Base-by-base conservation (phyloP, 1,139 yeast genomes). In the Suhomyces bolitotheri region DNA sequence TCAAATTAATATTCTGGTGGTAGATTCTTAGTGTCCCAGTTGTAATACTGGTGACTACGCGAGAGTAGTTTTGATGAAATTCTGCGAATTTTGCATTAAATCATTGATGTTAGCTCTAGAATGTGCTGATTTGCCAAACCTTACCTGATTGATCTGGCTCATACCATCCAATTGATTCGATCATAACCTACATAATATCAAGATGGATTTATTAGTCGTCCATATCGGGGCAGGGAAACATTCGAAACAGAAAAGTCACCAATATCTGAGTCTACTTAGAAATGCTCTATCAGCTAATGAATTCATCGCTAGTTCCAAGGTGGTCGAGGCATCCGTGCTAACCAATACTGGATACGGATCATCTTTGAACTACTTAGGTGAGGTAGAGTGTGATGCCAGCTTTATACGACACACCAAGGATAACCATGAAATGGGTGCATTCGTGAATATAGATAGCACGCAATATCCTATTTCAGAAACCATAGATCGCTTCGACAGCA, bases 291-390 rank as follows among this genome's bases (percentile, higher is more conserved):
- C 20, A 0, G 22, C 38, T 4, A 30, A 40, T 2, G 36, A 38
- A 8, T 36, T 61, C n/a, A 11, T 37, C 1, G 41, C 45, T 4
- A 40, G 53, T 7, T 27, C 46, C 15, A 27, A 51, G 22, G 32
- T 63, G 4, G 51, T 80, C 11, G 85, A 79, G 46, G 53, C 54
- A 19, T 63, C 73, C 3, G 50, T 59, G 7, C 48, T 70, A 35
- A 76, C 82, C 10, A 79, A 79, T 48, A 74, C 82, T 3, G 86
- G 84, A 0, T 56, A 49, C 33, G 84, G 84, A 1, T 71, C 82
- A 1, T 73, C 77, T 12, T 54, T 78, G 35, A 73, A 73, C 41
- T 39, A 58, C 8, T 40, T 51, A 2, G 82, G 82, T 1, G 39
- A 54, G 4, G 78, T 77, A 0, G 77, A 72, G 40, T 75, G 81